These are phyloP conservation scores for Vitis cinerea DNA, from an alignment of 164 flowering plant species.

Conservation along the genomic window DNA sequence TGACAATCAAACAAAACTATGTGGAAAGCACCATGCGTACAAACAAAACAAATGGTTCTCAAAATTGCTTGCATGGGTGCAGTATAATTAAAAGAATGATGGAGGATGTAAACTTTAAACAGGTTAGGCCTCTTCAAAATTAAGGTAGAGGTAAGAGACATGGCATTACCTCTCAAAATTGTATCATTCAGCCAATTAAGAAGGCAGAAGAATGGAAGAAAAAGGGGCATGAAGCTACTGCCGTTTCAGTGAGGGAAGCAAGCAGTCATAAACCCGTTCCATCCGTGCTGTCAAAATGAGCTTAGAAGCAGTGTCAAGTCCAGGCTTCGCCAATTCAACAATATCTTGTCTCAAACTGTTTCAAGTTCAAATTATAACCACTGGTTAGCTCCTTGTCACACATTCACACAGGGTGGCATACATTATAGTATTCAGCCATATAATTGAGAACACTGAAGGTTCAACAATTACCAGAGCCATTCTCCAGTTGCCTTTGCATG, in stretches of 20 bases:
- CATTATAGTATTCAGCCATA: not conserved
- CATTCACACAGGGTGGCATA: not conserved
- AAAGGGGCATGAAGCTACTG: conserved; percentile 13
- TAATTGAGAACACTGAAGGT: conserved; percentile 15
- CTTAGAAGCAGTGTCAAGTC: conserved; percentile 53
- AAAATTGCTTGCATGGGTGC: too few relatives aligned
- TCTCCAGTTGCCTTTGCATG: conserved; percentile 89
- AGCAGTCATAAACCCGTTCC: conserved; percentile 74
- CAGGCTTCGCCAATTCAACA: conserved; percentile 69
- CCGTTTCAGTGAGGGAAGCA: conserved; percentile 66
- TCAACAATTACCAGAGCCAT: conserved; percentile 64
- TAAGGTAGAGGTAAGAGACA: too few relatives aligned
- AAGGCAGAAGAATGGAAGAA: not conserved
- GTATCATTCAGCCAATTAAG: not conserved
- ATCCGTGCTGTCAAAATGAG: conserved; percentile 63
- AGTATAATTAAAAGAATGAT: too few relatives aligned
- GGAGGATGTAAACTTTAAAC: too few relatives aligned
- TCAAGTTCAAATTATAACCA: conserved; percentile 1
- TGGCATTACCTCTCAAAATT: not conserved
- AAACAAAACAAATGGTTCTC: too few relatives aligned
- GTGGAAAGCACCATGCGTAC: too few relatives aligned
- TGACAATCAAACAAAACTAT: too few relatives aligned
- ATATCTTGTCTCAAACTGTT: conserved; percentile 85
- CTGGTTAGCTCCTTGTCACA: conserved; percentile 14
- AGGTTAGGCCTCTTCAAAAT: too few relatives aligned